phyloP scores from a whole-genome alignment of 164 flowering plant species.

The Euptelea pleiosperma region DNA sequence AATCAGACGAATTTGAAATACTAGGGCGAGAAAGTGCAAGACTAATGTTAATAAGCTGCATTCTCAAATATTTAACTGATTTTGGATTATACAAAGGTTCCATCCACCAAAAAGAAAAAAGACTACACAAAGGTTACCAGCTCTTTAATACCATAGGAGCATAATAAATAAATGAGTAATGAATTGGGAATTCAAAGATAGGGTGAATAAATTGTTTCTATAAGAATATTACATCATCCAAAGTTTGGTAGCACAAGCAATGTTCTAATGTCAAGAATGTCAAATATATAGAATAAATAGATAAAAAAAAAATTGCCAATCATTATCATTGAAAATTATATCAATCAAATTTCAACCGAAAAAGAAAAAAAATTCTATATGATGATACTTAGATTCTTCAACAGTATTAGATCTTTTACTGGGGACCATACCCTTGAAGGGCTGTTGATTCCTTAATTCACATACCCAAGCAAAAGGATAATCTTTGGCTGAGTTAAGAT shows the following conservation, averaged over 20 bases:
- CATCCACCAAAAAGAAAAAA: no score
- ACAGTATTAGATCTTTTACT: neutral
- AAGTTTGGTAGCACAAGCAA: neutral
- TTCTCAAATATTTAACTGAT: neutral
- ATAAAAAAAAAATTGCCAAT: neutral
- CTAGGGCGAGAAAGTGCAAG: neutral
- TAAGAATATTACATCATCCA: no score
- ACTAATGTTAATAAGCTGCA: neutral
- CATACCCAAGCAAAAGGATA: slow-evolving; percentile 1
- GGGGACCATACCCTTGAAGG: neutral
- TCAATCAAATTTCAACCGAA: neutral
- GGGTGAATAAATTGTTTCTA: no score
- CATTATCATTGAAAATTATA: neutral
- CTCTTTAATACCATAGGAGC: neutral
- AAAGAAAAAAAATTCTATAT: neutral
- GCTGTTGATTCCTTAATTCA: neutral
- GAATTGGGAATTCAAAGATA: no score
- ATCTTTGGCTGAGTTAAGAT: slow-evolving; percentile 7
- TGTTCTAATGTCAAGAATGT: neutral
- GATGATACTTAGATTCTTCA: neutral
- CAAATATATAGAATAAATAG: neutral
- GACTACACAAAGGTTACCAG: neutral
- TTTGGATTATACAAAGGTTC: neutral
- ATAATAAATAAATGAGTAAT: no score
- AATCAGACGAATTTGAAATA: neutral